Evolutionary conservation across 2,329 filamentous ascomycete species (phyloP).

Genomic region (Sporothrix brunneoviolacea): DNA sequence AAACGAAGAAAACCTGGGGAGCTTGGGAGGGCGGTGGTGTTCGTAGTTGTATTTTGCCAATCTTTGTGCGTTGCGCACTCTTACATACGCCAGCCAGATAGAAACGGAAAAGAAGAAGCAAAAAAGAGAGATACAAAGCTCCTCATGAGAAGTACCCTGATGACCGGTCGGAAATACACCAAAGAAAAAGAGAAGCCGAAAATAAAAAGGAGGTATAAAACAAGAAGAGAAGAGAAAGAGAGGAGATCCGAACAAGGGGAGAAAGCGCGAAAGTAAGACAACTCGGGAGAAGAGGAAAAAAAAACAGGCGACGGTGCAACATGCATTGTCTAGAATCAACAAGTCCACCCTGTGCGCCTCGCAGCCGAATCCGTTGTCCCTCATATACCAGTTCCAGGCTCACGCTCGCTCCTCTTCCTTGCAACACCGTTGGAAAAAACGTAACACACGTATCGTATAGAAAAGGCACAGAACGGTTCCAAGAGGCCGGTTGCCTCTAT

Average conservation of each 20-base stretch:
- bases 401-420: too few species aligned
- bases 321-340: neutral
- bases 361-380: too few species aligned
- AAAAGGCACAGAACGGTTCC: neutral
- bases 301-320: neutral
- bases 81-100: neutral
- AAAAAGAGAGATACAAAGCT: neutral
- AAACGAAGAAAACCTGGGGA: too few species aligned
- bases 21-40: too few species aligned
- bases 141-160: too few species aligned
- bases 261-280: too few species aligned
- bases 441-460: neutral
- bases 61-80: neutral
- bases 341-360: neutral
- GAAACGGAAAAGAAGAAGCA: neutral
- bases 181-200: neutral
- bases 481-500: too few species aligned
- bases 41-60: neutral
- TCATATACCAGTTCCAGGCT: too few species aligned
- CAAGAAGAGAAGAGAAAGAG: constrained; percentile 1
- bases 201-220: neutral
- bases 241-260: too few species aligned
- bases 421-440: neutral
- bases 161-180: neutral
- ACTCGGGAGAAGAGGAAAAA: neutral